phyloP scores from a whole-genome alignment of 2,329 filamentous ascomycete genomes.

The Pleoardoris graminearum region DNA sequence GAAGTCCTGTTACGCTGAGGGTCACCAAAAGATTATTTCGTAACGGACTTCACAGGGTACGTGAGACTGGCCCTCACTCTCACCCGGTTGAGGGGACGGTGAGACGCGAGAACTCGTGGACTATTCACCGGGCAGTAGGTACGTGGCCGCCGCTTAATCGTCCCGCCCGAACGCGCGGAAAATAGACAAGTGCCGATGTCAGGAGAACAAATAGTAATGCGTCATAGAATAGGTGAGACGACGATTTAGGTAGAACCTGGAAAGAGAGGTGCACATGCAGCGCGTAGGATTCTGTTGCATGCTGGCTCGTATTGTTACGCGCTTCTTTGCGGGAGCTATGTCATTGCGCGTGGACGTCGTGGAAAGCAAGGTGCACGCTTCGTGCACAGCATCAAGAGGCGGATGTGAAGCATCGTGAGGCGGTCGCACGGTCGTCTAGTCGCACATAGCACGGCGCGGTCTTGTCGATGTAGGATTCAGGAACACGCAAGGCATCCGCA shows the following conservation, averaged over 20 bases:
- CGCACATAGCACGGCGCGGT: constrained; percentile 17
- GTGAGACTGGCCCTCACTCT: not conserved
- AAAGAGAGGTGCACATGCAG: not conserved
- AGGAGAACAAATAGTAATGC: constrained; percentile 9
- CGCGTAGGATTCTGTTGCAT: constrained; percentile 8
- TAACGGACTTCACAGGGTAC: not conserved
- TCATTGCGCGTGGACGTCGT: constrained; percentile 1
- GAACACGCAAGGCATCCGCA: constrained; percentile 12
- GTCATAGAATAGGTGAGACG: constrained; percentile 10
- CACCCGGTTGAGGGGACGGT: constrained; percentile 2
- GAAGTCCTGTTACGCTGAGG: not conserved
- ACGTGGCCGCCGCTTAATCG: constrained; percentile 37
- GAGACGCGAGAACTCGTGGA: constrained; percentile 11
- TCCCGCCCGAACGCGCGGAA: constrained; percentile 13
- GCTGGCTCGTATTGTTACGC: constrained; percentile 6
- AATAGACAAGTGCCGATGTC: constrained; percentile 14
- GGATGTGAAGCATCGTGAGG: constrained; percentile 10
- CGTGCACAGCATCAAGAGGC: not conserved
- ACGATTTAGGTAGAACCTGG: not conserved
- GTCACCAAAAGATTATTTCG: not conserved
- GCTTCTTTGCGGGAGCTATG: constrained; percentile 4
- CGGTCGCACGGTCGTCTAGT: constrained; percentile 2
- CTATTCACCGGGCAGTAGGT: constrained; percentile 6
- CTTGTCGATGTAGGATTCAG: constrained; percentile 15
- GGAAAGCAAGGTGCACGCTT: not conserved